Evolutionary conservation across 257 asterid genomes (phyloP).

Genomic region (Pogostemon cablin): DNA sequence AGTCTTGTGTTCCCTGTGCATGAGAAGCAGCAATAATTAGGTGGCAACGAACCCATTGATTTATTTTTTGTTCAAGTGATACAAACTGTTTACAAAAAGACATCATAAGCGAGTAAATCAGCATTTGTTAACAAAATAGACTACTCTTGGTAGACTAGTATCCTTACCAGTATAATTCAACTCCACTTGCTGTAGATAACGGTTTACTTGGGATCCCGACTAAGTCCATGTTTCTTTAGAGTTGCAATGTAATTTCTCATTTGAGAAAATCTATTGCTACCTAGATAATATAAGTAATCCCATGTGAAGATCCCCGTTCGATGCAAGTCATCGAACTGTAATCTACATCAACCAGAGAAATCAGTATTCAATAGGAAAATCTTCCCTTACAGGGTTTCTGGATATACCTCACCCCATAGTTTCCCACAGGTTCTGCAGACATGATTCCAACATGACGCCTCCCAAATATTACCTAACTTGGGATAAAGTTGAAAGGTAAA

Average conservation of each 20-base stretch:
- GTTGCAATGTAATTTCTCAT: conserved; percentile 73
- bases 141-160: not conserved
- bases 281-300: conserved; percentile 82
- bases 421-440: conserved; percentile 88
- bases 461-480: conserved; percentile 75
- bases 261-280: conserved; percentile 70
- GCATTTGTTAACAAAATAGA: not conserved
- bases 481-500: conserved; percentile 24
- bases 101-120: not conserved
- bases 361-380: conserved; percentile 12
- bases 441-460: conserved; percentile 80
- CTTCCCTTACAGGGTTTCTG: not conserved
- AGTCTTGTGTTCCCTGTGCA: no score
- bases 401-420: conserved; percentile 89
- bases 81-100: not conserved
- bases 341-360: conserved; percentile 44
- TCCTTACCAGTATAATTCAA: not conserved
- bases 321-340: conserved; percentile 82
- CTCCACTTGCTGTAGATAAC: conserved; percentile 38
- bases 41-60: not conserved
- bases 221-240: conserved; percentile 73
- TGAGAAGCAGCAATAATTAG: no score
- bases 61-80: not conserved
- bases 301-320: conserved; percentile 88
- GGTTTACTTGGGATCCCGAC: conserved; percentile 62